These are phyloP conservation scores for Phytopythium cucurbitacearum DNA, from an alignment of 352 stramenopile genomes.

Conservation along the genomic window DNA sequence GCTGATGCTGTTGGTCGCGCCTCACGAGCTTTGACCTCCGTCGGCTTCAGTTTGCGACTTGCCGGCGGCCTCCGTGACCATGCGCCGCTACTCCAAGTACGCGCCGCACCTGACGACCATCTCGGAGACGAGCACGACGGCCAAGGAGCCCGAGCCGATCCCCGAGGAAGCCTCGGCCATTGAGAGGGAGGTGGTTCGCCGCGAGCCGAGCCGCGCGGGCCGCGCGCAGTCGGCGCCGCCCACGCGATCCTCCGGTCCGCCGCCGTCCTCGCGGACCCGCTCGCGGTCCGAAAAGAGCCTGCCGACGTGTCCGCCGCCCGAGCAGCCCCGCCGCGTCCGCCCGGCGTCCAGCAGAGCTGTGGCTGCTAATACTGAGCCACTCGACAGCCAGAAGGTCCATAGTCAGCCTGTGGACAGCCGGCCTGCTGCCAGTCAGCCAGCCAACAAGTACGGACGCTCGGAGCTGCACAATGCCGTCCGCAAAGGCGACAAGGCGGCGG, in stretches of 20 bases:
- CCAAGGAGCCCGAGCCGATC: slow-evolving; percentile 6
- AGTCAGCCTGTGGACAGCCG: too few relatives aligned
- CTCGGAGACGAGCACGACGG: slow-evolving; percentile 53
- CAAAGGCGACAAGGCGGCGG: slow-evolving; percentile 34
- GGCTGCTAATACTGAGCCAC: too few relatives aligned
- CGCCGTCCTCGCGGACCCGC: background rate
- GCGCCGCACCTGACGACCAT: slow-evolving; percentile 49
- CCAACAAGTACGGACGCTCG: slow-evolving; percentile 41
- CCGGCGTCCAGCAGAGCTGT: too few relatives aligned
- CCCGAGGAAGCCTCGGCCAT: slow-evolving; percentile 8
- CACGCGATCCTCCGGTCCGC: background rate
- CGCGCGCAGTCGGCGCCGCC: slow-evolving; percentile 22
- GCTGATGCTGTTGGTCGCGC: too few relatives aligned
- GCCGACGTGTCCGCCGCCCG: background rate
- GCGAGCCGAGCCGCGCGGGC: slow-evolving; percentile 8
- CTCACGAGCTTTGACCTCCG: too few relatives aligned
- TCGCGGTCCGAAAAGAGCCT: slow-evolving; percentile 1
- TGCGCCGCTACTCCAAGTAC: slow-evolving; percentile 31
- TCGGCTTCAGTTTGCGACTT: too few relatives aligned
- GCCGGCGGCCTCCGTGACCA: too few relatives aligned
- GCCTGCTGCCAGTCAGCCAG: background rate
- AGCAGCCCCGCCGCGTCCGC: background rate
- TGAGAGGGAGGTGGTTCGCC: background rate
- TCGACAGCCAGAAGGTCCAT: too few relatives aligned
- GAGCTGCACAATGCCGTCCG: slow-evolving; percentile 46